Evolutionary conservation across 352 stramenopile species (phyloP).

Genomic region (Phytophthora pini): DNA sequence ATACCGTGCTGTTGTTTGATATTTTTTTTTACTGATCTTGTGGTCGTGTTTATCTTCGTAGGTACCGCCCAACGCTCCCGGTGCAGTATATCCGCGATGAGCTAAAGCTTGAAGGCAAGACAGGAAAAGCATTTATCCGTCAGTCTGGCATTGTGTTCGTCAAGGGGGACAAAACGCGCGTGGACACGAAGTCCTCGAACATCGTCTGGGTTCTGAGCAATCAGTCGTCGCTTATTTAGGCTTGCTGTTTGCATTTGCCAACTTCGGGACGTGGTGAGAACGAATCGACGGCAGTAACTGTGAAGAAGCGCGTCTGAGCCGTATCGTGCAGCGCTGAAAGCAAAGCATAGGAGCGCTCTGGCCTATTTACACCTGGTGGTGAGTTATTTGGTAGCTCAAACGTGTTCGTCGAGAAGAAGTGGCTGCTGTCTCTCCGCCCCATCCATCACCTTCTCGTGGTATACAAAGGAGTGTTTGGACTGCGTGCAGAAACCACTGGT

Average conservation of each 20-base stretch:
- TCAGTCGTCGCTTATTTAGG: constrained; percentile 87
- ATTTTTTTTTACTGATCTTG: constrained; percentile 24
- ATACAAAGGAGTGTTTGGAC: background rate
- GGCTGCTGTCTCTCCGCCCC: constrained; percentile 4
- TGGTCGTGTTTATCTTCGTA: constrained; percentile 29
- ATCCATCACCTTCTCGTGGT: background rate
- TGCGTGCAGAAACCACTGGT: background rate
- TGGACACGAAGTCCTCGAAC: constrained; percentile 85
- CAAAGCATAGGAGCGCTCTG: constrained; percentile 1
- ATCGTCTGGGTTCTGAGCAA: constrained; percentile 86
- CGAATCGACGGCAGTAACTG: constrained; percentile 5
- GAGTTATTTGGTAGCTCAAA: constrained; percentile 27
- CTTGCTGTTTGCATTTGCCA: constrained; percentile 2
- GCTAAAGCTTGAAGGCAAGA: constrained; percentile 75
- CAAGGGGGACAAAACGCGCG: constrained; percentile 61
- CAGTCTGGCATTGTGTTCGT: constrained; percentile 78
- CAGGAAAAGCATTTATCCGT: constrained; percentile 76
- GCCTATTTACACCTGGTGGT: constrained; percentile 1
- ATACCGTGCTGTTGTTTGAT: background rate
- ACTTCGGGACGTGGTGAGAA: background rate
- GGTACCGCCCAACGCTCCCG: constrained; percentile 77
- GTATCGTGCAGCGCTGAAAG: constrained; percentile 2
- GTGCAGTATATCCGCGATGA: constrained; percentile 78
- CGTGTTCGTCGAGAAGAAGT: constrained; percentile 16
- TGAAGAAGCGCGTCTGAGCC: constrained; percentile 5